phyloP scores from a whole-genome alignment of 345 rosid species.

The Moricandia arvensis region DNA sequence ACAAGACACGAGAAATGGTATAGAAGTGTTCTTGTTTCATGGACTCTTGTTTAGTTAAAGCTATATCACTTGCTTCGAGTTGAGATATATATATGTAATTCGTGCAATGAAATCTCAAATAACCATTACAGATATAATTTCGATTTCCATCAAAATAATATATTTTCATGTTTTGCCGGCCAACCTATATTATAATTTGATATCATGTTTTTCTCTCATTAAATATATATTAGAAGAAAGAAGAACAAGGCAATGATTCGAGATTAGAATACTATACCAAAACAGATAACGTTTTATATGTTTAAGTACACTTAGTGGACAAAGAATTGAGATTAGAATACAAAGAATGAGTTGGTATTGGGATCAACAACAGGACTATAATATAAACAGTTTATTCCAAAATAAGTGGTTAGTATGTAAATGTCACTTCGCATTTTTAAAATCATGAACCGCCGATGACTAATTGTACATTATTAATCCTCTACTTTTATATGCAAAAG shows the following conservation, averaged over 20 bases:
- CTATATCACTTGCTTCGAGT: neutral
- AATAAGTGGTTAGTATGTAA: constrained; percentile 27
- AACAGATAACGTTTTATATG: constrained; percentile 18
- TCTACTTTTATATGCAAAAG: neutral
- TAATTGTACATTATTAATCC: neutral
- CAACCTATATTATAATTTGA: neutral
- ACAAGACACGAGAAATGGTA: constrained; percentile 22
- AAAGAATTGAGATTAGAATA: constrained; percentile 15
- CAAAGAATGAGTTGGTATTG: constrained; percentile 22
- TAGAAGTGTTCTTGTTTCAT: constrained; percentile 16
- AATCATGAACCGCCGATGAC: neutral
- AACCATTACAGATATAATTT: neutral
- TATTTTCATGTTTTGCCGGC: neutral
- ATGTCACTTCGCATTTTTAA: constrained; percentile 16
- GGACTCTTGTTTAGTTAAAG: neutral
- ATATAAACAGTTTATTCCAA: constrained; percentile 19
- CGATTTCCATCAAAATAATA: neutral
- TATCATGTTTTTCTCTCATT: neutral
- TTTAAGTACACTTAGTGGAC: neutral
- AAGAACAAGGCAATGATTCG: neutral
- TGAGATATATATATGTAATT: neutral
- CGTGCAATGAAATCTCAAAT: neutral
- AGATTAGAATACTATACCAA: neutral
- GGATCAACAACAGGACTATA: constrained; percentile 4
- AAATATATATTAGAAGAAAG: neutral